Percentiles rank a stretch among this genome's conserved stretches.
phyloP scores from a whole-genome alignment of 345 rosid genomes.

The Euphorbia lathyris region DNA sequence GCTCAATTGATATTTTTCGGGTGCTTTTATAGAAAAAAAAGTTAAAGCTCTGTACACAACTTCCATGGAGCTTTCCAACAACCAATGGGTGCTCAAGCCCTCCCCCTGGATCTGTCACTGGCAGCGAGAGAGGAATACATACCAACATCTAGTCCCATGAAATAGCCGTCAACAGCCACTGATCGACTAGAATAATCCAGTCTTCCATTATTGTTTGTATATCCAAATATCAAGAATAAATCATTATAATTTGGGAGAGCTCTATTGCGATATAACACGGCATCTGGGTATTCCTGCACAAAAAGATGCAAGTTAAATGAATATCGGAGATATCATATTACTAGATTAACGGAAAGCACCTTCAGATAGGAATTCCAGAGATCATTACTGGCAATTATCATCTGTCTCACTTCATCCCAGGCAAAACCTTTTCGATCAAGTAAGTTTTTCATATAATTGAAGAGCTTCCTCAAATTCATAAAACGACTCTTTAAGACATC shows the following conservation, averaged over 20 bases:
- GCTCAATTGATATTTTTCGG: too few relatives aligned
- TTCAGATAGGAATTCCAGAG: conserved; percentile 40
- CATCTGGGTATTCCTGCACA: conserved; percentile 46
- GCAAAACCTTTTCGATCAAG: conserved; percentile 22
- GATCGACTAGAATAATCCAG: conserved; percentile 17
- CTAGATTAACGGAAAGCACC: conserved; percentile 26
- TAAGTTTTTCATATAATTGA: conserved; percentile 19
- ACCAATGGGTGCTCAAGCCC: too few relatives aligned
- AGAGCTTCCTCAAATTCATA: conserved; percentile 17
- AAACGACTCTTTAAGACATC: conserved; percentile 38
- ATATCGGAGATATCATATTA: background rate
- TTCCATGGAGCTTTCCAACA: too few relatives aligned
- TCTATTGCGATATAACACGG: conserved; percentile 28
- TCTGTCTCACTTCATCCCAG: conserved; percentile 25
- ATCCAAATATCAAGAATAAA: conserved; percentile 48
- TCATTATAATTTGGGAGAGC: conserved; percentile 47
- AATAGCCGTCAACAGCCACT: conserved; percentile 17
- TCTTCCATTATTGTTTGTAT: conserved; percentile 10
- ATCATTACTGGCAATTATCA: conserved; percentile 33
- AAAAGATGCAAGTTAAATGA: conserved; percentile 18
- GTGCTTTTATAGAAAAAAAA: too few relatives aligned
- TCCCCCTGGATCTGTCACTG: too few relatives aligned
- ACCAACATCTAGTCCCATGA: conserved; percentile 20
- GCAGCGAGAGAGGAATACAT: background rate
- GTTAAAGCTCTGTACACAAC: too few relatives aligned